phyloP scores from a whole-genome alignment of 169 alveolate genomes.

The Eimeria praecox region DNA sequence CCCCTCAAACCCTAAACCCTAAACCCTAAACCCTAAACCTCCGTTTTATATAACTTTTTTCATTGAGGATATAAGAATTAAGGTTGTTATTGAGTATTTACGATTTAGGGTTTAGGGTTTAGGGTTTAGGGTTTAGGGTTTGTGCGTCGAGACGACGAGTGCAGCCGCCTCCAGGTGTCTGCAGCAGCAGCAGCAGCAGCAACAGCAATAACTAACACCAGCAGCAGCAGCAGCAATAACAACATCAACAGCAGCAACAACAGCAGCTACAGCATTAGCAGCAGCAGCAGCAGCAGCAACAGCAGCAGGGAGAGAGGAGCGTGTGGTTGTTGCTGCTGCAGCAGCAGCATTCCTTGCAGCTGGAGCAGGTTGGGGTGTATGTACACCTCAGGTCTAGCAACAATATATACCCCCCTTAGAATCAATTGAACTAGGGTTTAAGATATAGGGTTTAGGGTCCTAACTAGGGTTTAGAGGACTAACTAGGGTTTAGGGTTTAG shows the following conservation, averaged over 20 bases:
- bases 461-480: too few species aligned
- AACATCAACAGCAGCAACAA: not conserved
- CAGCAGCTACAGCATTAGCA: not conserved
- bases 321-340: not conserved
- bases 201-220: too few species aligned
- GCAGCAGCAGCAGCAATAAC: not conserved
- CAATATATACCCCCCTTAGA: too few species aligned
- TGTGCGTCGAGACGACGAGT: not conserved
- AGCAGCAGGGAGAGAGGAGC: too few species aligned
- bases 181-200: not conserved
- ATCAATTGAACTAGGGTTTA: not conserved
- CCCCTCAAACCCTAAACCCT: too few species aligned
- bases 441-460: not conserved
- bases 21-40: too few species aligned
- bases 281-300: constrained; percentile 12
- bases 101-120: not conserved
- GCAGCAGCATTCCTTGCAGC: not conserved
- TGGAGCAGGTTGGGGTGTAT: not conserved
- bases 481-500: constrained; percentile 5
- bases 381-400: not conserved
- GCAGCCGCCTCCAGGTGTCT: not conserved
- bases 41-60: too few species aligned
- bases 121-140: constrained; percentile 3
- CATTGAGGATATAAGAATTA: too few species aligned
- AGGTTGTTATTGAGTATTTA: too few species aligned